Evolutionary conservation across 169 alveolate genomes (phyloP).

Genomic region (Fabrea salina): DNA sequence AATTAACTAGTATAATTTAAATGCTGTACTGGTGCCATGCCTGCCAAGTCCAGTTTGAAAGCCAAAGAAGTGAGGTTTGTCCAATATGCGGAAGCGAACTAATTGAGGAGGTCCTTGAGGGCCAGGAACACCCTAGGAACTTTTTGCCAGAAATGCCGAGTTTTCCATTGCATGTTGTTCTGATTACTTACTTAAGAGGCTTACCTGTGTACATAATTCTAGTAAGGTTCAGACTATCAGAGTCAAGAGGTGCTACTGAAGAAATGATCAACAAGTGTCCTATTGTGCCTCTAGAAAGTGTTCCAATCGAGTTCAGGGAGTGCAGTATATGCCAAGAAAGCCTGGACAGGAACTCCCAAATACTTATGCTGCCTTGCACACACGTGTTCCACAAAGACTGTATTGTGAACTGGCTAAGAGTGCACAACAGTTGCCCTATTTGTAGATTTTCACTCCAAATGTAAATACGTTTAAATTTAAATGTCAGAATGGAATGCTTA

Average conservation of each 20-base stretch:
- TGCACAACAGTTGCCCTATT: constrained; percentile 65
- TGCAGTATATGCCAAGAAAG: neutral
- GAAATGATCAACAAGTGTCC: neutral
- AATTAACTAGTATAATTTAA: too few relatives aligned
- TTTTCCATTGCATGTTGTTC: too few relatives aligned
- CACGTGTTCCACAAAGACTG: constrained; percentile 73
- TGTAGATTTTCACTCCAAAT: too few relatives aligned
- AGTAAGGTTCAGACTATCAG: neutral
- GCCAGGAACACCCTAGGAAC: constrained; percentile 6
- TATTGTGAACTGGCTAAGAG: constrained; percentile 66
- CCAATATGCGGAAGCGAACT: neutral
- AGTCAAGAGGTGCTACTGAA: neutral
- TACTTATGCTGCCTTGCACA: constrained; percentile 60
- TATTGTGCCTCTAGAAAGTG: neutral
- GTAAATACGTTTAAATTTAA: too few relatives aligned
- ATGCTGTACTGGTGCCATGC: too few relatives aligned
- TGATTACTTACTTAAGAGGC: too few relatives aligned
- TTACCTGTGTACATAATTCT: neutral
- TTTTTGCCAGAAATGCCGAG: constrained; percentile 20
- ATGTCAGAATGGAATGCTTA: too few relatives aligned
- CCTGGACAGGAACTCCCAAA: neutral
- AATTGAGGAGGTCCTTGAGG: neutral
- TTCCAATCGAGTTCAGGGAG: neutral
- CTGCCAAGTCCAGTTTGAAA: too few relatives aligned
- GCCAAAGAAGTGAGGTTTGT: neutral